Evolutionary conservation across 108 stramenopile genomes (phyloP).

Genomic region (Poteriospumella lacustris): DNA sequence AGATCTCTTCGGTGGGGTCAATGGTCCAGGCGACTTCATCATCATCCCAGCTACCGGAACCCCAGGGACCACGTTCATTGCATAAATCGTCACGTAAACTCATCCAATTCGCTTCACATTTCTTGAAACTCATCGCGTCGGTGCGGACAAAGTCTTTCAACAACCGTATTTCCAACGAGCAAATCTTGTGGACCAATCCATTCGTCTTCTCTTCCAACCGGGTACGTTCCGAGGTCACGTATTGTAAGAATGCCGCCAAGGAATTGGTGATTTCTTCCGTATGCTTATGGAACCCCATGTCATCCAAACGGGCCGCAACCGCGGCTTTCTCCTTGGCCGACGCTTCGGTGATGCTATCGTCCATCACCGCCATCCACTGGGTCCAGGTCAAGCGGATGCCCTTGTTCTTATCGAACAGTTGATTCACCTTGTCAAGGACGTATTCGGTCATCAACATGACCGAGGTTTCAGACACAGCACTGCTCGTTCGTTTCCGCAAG

Average conservation of each 20-base stretch:
- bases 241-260: too few relatives aligned
- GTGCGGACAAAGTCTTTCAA: background rate
- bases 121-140: background rate
- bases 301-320: too few relatives aligned
- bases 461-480: too few relatives aligned
- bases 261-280: background rate
- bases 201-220: background rate
- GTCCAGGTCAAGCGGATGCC: too few relatives aligned
- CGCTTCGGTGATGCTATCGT: too few relatives aligned
- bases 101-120: background rate
- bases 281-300: background rate
- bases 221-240: too few relatives aligned
- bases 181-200: background rate
- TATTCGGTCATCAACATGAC: too few relatives aligned
- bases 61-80: slow-evolving; percentile 25
- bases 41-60: background rate
- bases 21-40: background rate
- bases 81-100: background rate
- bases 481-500: too few relatives aligned
- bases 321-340: too few relatives aligned
- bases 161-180: background rate
- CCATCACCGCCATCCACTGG: too few relatives aligned
- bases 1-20: background rate
- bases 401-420: too few relatives aligned
- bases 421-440: too few relatives aligned